A percentile compares a stretch with the other conserved stretches of the same genome.
These are phyloP conservation scores for Parietaria judaica DNA, from an alignment of 306 rosid genomes.

Conservation along the genomic window DNA sequence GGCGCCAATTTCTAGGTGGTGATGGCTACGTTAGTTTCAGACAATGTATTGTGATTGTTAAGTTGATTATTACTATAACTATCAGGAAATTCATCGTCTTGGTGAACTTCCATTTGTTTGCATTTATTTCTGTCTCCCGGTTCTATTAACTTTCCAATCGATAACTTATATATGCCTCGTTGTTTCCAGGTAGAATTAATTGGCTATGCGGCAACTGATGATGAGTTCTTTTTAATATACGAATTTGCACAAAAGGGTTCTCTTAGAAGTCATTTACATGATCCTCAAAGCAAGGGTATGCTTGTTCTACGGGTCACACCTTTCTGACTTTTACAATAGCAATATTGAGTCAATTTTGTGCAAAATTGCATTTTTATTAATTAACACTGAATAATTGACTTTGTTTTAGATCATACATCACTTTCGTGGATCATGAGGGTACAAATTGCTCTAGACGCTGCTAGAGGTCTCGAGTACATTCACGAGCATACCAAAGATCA, in stretches of 20 bases:
- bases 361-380: not conserved
- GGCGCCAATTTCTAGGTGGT: no score
- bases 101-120: no score
- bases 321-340: constrained; percentile 2
- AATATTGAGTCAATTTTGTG: no score
- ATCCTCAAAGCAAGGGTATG: constrained; percentile 89
- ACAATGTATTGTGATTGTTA: no score
- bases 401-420: constrained; percentile 65
- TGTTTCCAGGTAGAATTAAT: constrained; percentile 97
- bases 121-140: no score
- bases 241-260: constrained; percentile 97
- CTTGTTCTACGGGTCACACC: constrained; percentile 4
- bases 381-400: constrained; percentile 14
- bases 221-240: constrained; percentile 77
- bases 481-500: constrained; percentile 93
- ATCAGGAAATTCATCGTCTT: no score
- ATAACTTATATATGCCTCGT: constrained; percentile 34
- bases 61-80: no score
- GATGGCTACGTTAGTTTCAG: no score
- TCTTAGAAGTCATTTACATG: constrained; percentile 82
- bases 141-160: constrained; percentile 27
- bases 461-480: constrained; percentile 95
- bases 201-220: constrained; percentile 85
- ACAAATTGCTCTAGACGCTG: constrained; percentile 88
- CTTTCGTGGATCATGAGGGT: constrained; percentile 98